A percentile compares a stretch with the other conserved stretches of the same genome.
Evolutionary conservation across 1,284 basidiomycete genomes (phyloP).

Genomic region (Marasmius fiardii): DNA sequence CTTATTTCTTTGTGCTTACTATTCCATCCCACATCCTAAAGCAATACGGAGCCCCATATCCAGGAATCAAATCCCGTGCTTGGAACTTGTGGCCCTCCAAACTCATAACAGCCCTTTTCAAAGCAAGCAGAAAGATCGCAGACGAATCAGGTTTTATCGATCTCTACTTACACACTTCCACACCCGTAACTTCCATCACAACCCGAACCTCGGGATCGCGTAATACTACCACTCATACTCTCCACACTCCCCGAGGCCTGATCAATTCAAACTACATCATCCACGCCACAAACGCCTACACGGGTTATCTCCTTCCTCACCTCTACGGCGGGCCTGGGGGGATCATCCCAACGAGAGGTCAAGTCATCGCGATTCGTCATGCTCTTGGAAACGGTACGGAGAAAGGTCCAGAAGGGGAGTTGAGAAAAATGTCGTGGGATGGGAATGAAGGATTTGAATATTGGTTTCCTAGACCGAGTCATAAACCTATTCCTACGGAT

Average conservation of each 20-base stretch:
- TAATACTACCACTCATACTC: constrained; percentile 31
- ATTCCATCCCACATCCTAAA: constrained; percentile 22
- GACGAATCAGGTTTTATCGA: constrained; percentile 28
- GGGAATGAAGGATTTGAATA: constrained; percentile 63
- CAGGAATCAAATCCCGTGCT: constrained; percentile 44
- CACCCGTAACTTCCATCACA: constrained; percentile 61
- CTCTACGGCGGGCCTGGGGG: constrained; percentile 46
- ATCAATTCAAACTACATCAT: constrained; percentile 59
- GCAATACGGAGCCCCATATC: constrained; percentile 54
- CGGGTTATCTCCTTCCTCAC: constrained; percentile 61
- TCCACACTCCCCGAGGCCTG: constrained; percentile 58
- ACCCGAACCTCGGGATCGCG: constrained; percentile 16
- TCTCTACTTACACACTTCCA: constrained; percentile 63
- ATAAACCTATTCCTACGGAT: no score
- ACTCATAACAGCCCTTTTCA: constrained; percentile 63
- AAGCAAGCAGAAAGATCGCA: constrained; percentile 30
- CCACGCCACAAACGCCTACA: constrained; percentile 82
- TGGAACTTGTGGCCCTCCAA: constrained; percentile 79
- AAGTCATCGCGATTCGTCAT: constrained; percentile 59
- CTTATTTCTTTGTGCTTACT: no score
- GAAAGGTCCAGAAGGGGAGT: neutral
- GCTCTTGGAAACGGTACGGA: constrained; percentile 29
- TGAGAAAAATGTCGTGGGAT: constrained; percentile 34
- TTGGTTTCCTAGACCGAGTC: constrained; percentile 73
- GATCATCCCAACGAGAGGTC: constrained; percentile 73